Conservation (phyloP, 805 yeast species). For the Kregervanrija pseudodelftensis region DNA sequence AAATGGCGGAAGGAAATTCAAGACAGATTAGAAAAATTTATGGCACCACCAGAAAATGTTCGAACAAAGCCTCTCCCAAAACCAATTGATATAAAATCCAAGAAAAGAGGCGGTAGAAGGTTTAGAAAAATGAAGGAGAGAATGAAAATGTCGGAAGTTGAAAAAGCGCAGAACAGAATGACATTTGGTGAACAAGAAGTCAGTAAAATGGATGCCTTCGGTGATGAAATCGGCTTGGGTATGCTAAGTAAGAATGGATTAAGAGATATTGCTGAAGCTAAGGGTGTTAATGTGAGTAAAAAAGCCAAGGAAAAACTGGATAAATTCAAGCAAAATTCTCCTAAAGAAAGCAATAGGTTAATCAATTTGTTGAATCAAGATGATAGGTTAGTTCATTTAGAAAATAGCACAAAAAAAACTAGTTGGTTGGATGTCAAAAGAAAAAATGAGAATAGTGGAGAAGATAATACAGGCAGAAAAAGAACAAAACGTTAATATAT, state of each 20-base stretch:
- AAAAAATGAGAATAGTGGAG: no score
- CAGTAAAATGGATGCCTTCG: slow-evolving; percentile 53
- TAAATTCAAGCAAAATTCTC: neutral
- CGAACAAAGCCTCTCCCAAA: slow-evolving; percentile 65
- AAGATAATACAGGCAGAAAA: no score
- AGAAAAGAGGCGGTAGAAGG: slow-evolving; percentile 81
- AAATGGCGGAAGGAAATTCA: slow-evolving; percentile 55
- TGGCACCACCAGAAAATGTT: slow-evolving; percentile 66
- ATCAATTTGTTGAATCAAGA: slow-evolving; percentile 9
- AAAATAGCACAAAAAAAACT: no score
- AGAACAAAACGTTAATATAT: no score
- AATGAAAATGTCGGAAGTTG: slow-evolving; percentile 70
- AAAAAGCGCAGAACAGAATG: slow-evolving; percentile 79
- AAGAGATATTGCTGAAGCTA: slow-evolving; percentile 12
- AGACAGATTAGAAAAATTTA: slow-evolving; percentile 59
- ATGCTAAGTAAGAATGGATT: slow-evolving; percentile 39
- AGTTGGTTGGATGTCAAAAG: no score
- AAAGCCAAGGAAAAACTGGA: slow-evolving; percentile 9
- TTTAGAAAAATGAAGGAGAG: slow-evolving; percentile 76
- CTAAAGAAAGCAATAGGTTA: slow-evolving; percentile 6
- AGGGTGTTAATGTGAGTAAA: slow-evolving; percentile 10
- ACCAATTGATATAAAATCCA: slow-evolving; percentile 70
- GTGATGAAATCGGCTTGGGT: slow-evolving; percentile 81
- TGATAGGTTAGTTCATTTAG: neutral
- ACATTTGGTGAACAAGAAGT: slow-evolving; percentile 74